Conservation (phyloP, 2,329 filamentous ascomycete genomes). For the Teratosphaeria zuluensis region DNA sequence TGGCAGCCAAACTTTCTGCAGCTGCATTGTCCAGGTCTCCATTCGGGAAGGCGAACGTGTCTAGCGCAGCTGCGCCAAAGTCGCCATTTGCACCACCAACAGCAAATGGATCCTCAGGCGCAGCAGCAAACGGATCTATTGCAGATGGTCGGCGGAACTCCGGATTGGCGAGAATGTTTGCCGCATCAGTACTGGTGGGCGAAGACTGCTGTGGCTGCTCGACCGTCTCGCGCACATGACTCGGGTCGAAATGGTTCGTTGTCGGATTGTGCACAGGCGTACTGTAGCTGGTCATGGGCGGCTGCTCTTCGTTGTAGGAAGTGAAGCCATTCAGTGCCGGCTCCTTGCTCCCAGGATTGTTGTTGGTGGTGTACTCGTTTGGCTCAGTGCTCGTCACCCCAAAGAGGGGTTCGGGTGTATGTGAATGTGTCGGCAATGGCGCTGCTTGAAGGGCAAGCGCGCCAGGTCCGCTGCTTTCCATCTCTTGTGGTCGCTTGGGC, state of each 20-base stretch:
- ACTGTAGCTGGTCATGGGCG: not conserved
- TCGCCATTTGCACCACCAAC: not conserved
- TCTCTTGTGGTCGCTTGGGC: conserved; percentile 12
- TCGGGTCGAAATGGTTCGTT: conserved; percentile 6
- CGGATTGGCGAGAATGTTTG: not conserved
- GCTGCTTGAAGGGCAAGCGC: conserved; percentile 10
- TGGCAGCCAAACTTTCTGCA: not conserved
- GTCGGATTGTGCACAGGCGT: not conserved
- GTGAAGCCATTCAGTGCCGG: not conserved
- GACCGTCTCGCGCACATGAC: conserved; percentile 7
- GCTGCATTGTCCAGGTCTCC: not conserved
- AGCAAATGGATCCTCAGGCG: not conserved
- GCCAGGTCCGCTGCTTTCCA: conserved; percentile 17
- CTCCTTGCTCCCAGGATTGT: not conserved
- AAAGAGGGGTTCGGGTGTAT: conserved; percentile 1
- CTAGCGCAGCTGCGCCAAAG: not conserved
- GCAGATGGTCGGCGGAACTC: not conserved
- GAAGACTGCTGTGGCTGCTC: conserved; percentile 2
- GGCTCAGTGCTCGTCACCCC: conserved; percentile 1
- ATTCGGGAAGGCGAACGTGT: not conserved
- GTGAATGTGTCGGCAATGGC: conserved; percentile 7
- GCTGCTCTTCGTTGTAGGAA: not conserved
- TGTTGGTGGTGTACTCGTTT: not conserved
- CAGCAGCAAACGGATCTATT: not conserved
- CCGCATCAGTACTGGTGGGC: conserved; percentile 5